Base-by-base conservation (phyloP, 441 rosid species). In the Hypseocharis bilobata region DNA sequence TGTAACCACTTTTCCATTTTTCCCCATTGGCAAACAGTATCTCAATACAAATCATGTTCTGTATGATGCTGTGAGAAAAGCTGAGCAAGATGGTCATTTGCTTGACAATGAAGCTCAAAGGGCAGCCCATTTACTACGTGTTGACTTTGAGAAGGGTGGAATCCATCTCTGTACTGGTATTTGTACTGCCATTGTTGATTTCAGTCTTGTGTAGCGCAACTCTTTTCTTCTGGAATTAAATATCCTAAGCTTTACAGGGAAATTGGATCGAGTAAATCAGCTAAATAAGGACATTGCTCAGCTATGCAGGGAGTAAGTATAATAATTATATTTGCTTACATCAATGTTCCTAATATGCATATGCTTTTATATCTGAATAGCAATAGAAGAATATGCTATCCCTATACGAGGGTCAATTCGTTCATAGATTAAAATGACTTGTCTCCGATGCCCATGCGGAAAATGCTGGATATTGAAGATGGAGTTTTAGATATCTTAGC, bases 71-170 rank as follows among this genome's bases (percentile, higher is more conserved):
- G 89, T 93, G 74, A 91, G 78, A 76, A 85, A 79, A 68, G 96
- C 96, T 3, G 96, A 91, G 86, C 80, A 65, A 74, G 89, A 89
- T 72, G 78, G 81, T 22, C 73, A 80, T 68, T 78, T 81, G 76
- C 88, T 89, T 72, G 65, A 89, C 42, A 73, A 71, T 71, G 97
- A 94, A 83, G 96, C 97, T 78, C 77, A 72, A 62, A 86, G 94
- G 80, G 86, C 97, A 16, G 93, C 99, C 5, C 80, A 63, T 63
- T 75, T 85, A 70, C 82, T 93, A 51, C 82, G 86, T 10, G 63
- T 81, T 69, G 99, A 93, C 79, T 82, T 91, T 82, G 96, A 93
- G 77, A 85, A 82, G 77, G 97, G 97, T 63, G 97, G 99, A 85
- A 91, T 93, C 65, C 97, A 93, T 86, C 89, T 93, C 20, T 70